Conservation (phyloP, 2,329 filamentous ascomycete species). For the Setomelanomma holmii region DNA sequence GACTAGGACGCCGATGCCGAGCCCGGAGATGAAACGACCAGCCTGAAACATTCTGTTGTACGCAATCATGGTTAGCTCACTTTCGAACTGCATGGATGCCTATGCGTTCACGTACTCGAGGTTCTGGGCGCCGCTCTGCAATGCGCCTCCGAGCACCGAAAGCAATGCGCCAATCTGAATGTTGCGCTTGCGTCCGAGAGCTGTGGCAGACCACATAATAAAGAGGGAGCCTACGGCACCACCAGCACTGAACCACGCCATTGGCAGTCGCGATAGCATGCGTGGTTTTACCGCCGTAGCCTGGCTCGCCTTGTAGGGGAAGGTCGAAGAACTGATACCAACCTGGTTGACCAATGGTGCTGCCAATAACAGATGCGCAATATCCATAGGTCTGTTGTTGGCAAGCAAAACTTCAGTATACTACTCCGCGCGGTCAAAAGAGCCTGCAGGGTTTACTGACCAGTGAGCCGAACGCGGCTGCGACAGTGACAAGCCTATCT, state of each 20-base stretch:
- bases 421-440: too few species aligned
- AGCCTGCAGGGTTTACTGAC: too few species aligned
- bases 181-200: constrained; percentile 53
- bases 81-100: constrained; percentile 5
- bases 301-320: constrained; percentile 51
- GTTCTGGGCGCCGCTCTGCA: constrained; percentile 56
- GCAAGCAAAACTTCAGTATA: too few species aligned
- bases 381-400: constrained; percentile 60
- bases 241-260: constrained; percentile 58
- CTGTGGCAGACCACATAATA: constrained; percentile 59
- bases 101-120: constrained; percentile 42
- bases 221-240: constrained; percentile 57
- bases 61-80: constrained; percentile 3
- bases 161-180: constrained; percentile 57
- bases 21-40: constrained; percentile 52
- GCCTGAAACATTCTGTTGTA: constrained; percentile 53
- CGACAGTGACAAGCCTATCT: background rate
- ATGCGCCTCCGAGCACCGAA: constrained; percentile 55
- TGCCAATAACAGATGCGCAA: constrained; percentile 58
- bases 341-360: constrained; percentile 61
- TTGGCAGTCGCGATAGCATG: constrained; percentile 58
- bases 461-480: background rate
- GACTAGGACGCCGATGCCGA: constrained; percentile 53
- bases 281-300: constrained; percentile 56
- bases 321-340: constrained; percentile 61